phyloP scores from a whole-genome alignment of 192 early-diverging fungal genomes.

The Thamnidium elegans region DNA sequence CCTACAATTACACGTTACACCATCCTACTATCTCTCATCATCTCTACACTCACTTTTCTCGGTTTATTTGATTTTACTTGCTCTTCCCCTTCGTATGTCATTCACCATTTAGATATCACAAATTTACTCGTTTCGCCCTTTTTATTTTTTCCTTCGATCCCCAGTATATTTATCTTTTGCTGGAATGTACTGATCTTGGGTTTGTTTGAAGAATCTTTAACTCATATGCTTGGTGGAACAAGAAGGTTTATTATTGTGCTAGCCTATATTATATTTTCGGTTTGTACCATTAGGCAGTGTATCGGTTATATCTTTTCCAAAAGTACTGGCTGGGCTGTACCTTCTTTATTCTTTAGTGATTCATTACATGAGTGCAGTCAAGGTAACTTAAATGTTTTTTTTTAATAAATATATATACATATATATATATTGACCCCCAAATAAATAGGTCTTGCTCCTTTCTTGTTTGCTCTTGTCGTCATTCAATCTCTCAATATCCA shows the following conservation, averaged over 20 bases:
- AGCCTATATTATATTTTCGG: conserved; percentile 21
- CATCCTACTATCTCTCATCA: conserved; percentile 23
- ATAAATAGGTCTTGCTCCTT: conserved; percentile 44
- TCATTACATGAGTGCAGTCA: conserved; percentile 50
- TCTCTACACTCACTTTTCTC: conserved; percentile 23
- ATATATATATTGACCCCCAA: neutral
- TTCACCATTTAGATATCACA: conserved; percentile 27
- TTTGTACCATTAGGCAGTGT: conserved; percentile 32
- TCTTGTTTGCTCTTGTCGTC: conserved; percentile 44
- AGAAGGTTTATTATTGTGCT: conserved; percentile 36
- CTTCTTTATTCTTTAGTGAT: conserved; percentile 48
- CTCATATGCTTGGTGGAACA: conserved; percentile 40
- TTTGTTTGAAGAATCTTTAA: conserved; percentile 49
- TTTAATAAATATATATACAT: too few species aligned
- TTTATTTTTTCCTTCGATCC: conserved; percentile 22
- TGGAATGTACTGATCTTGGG: conserved; percentile 45
- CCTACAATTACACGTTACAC: conserved; percentile 28
- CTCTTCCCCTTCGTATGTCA: conserved; percentile 24
- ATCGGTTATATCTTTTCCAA: conserved; percentile 50
- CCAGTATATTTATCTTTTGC: conserved; percentile 21
- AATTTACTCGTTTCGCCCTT: conserved; percentile 37
- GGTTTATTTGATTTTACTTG: conserved; percentile 17
- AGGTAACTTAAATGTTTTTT: too few species aligned
- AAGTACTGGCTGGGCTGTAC: conserved; percentile 43
- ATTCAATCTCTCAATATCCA: conserved; percentile 43